phyloP scores from a whole-genome alignment of 352 stramenopile species.

The Plasmopara viticola region DNA sequence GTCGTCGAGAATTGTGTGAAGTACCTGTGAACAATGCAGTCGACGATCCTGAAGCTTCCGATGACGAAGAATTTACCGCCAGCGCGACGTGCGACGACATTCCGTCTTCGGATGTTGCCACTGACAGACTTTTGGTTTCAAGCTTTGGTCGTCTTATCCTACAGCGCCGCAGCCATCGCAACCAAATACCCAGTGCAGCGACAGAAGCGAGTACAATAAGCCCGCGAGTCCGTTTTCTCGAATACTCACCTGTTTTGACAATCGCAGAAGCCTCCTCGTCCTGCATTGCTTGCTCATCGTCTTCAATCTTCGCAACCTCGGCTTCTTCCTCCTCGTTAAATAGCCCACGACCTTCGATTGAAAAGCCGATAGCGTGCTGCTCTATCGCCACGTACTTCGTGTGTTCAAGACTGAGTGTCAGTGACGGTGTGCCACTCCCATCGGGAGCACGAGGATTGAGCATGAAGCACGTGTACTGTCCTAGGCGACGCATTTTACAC shows the following conservation, averaged over 20 bases:
- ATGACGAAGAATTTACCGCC: slow-evolving; percentile 12
- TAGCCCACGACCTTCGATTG: slow-evolving; percentile 60
- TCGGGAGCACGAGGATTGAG: slow-evolving; percentile 38
- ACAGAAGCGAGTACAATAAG: slow-evolving; percentile 19
- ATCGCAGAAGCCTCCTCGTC: slow-evolving; percentile 27
- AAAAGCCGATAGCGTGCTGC: slow-evolving; percentile 71
- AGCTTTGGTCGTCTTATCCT: slow-evolving; percentile 19
- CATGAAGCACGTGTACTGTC: slow-evolving; percentile 62
- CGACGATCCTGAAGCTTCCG: slow-evolving; percentile 18
- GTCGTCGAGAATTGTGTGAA: slow-evolving; percentile 10
- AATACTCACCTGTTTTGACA: slow-evolving; percentile 18
- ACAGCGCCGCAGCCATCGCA: slow-evolving; percentile 25
- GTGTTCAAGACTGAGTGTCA: slow-evolving; percentile 49
- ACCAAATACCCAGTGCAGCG: slow-evolving; percentile 20
- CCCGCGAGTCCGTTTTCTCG: slow-evolving; percentile 16
- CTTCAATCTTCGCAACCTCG: slow-evolving; percentile 47
- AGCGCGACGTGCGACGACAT: slow-evolving; percentile 19
- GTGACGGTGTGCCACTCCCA: slow-evolving; percentile 36
- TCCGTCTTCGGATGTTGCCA: slow-evolving; percentile 4
- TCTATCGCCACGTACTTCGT: slow-evolving; percentile 54
- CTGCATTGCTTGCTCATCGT: slow-evolving; percentile 30
- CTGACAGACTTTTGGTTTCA: slow-evolving; percentile 12
- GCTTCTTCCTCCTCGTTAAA: slow-evolving; percentile 50
- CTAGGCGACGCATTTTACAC: slow-evolving; percentile 50
- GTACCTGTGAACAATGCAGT: slow-evolving; percentile 23